A percentile compares a stretch with the other conserved stretches of the same genome.
Evolutionary conservation across 2,329 filamentous ascomycete species (phyloP).

Genomic region (Pyrenophora graminea): DNA sequence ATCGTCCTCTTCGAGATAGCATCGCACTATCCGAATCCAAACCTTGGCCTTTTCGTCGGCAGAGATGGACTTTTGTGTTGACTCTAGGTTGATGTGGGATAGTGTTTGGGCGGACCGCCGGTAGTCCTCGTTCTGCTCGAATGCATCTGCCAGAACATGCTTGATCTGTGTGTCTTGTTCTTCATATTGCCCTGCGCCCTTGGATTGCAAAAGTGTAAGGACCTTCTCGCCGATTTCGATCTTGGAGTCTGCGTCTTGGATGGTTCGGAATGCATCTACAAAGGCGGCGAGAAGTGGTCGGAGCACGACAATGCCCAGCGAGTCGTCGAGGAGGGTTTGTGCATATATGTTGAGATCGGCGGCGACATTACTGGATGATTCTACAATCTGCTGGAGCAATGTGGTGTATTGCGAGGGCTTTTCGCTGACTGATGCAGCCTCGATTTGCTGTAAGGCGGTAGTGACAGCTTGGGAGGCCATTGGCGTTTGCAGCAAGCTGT

Average conservation of each 20-base stretch:
- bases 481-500: slow-evolving; percentile 26
- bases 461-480: slow-evolving; percentile 59
- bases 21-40: slow-evolving; percentile 92
- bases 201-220: slow-evolving; percentile 68
- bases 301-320: slow-evolving; percentile 75
- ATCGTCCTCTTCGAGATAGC: slow-evolving; percentile 94
- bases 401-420: slow-evolving; percentile 62
- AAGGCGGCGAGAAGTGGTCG: slow-evolving; percentile 72
- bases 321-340: slow-evolving; percentile 68
- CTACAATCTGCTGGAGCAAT: slow-evolving; percentile 61
- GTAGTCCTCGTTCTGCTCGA: slow-evolving; percentile 83
- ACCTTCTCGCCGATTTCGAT: slow-evolving; percentile 76
- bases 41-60: slow-evolving; percentile 80
- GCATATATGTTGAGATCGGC: slow-evolving; percentile 70
- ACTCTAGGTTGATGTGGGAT: slow-evolving; percentile 84
- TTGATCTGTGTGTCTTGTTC: slow-evolving; percentile 82
- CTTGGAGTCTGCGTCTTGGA: slow-evolving; percentile 67
- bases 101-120: slow-evolving; percentile 75
- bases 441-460: slow-evolving; percentile 55
- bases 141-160: slow-evolving; percentile 78
- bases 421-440: slow-evolving; percentile 52
- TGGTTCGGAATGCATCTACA: slow-evolving; percentile 63
- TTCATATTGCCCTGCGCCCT: slow-evolving; percentile 71
- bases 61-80: slow-evolving; percentile 80
- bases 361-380: slow-evolving; percentile 53